These are phyloP conservation scores for Zostera marina DNA, from an alignment of 116 monocot species.

Conservation along the genomic window DNA sequence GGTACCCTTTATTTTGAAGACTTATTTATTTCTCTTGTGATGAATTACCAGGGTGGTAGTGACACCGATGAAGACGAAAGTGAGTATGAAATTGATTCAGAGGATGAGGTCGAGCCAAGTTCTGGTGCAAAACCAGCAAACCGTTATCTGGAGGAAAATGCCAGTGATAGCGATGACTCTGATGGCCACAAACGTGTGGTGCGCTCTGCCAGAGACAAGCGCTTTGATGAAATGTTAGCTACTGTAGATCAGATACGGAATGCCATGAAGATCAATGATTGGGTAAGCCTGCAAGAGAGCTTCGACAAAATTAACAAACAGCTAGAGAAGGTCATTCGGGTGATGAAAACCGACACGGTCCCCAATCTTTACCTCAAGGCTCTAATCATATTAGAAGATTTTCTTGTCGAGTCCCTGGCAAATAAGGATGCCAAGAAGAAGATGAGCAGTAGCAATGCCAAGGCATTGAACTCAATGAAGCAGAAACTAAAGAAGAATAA, in stretches of 20 bases:
- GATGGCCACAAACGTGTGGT: conserved; percentile 46
- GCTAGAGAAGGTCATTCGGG: conserved; percentile 66
- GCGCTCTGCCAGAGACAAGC: conserved; percentile 54
- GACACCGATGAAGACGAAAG: conserved; percentile 29
- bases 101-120: conserved; percentile 4
- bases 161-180: conserved; percentile 32
- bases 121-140: conserved; percentile 4
- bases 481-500: conserved; percentile 97
- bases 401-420: conserved; percentile 45
- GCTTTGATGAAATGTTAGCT: conserved; percentile 63
- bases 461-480: conserved; percentile 89
- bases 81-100: conserved; percentile 6
- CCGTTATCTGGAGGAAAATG: conserved; percentile 25
- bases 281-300: conserved; percentile 73
- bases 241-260: conserved; percentile 81
- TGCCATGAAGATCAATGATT: conserved; percentile 90
- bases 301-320: conserved; percentile 96
- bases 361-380: conserved; percentile 75
- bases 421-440: conserved; percentile 97
- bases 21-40: not conserved
- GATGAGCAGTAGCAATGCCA: conserved; percentile 91
- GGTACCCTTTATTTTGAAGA: not conserved
- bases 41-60: conserved; percentile 18
- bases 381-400: conserved; percentile 76
- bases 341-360: conserved; percentile 37